phyloP scores from a whole-genome alignment of 441 rosid genomes.

The Lepidium campestre region DNA sequence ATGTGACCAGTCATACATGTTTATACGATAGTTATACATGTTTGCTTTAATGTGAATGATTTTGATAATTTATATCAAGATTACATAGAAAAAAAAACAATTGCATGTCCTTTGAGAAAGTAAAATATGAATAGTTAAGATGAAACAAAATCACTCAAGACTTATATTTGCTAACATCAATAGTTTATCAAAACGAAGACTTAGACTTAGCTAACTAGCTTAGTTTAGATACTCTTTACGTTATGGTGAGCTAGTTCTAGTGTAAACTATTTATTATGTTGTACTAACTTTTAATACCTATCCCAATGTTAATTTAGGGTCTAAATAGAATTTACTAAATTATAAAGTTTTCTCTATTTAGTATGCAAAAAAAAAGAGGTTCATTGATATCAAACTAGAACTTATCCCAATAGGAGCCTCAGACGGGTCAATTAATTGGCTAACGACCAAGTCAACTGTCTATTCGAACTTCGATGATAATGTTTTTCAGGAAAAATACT shows the following conservation, averaged over 20 bases:
- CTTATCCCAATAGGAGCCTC: background rate
- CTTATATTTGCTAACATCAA: too few species aligned
- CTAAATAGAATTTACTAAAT: background rate
- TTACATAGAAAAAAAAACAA: background rate
- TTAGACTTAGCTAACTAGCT: background rate
- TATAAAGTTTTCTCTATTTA: too few species aligned
- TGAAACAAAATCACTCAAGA: background rate
- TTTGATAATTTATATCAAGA: background rate
- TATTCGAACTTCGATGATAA: background rate
- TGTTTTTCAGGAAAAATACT: background rate
- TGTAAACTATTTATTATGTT: background rate
- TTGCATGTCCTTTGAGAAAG: background rate
- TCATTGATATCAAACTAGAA: background rate
- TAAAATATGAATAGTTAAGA: background rate
- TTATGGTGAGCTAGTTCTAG: background rate
- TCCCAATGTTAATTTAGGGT: background rate
- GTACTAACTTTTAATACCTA: background rate
- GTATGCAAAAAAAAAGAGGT: background rate
- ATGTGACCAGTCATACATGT: too few species aligned
- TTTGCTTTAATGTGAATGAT: background rate
- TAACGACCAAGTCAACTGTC: background rate
- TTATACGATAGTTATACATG: background rate
- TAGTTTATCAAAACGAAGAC: too few species aligned
- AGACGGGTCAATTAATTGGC: background rate
- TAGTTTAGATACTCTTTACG: background rate